A percentile compares a stretch with the other conserved stretches of the same genome.
These are phyloP conservation scores for Kluyveromyces nonfermentans DNA, from an alignment of 805 yeast species.

Conservation along the genomic window DNA sequence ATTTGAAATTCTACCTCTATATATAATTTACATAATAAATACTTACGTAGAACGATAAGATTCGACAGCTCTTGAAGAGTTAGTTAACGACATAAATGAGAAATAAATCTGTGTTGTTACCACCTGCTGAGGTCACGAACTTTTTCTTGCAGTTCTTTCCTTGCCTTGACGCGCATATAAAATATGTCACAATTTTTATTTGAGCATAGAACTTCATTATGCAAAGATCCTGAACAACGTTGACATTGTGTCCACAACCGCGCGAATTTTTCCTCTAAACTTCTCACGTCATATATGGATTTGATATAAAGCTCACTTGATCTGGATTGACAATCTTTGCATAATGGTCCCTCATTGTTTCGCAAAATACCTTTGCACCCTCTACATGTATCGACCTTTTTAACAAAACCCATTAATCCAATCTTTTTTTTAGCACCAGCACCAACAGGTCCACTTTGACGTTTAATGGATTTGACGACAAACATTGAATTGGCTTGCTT, in stretches of 20 bases:
- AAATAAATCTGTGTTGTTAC: constrained; percentile 15
- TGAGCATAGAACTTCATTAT: constrained; percentile 91
- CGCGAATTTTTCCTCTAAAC: constrained; percentile 72
- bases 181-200: constrained; percentile 96
- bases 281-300: constrained; percentile 70
- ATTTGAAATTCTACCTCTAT: constrained; percentile 5
- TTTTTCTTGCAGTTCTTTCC: constrained; percentile 34
- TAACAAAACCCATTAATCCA: constrained; percentile 86
- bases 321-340: constrained; percentile 63
- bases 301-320: constrained; percentile 77
- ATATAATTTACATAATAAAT: no score
- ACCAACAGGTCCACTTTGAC: constrained; percentile 40
- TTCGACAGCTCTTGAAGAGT: no score
- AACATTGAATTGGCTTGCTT: constrained; percentile 68
- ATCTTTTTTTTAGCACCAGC: constrained; percentile 46
- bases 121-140: constrained; percentile 33
- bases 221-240: constrained; percentile 91
- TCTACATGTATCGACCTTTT: constrained; percentile 79
- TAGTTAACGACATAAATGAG: no score
- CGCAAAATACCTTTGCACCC: constrained; percentile 75
- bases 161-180: constrained; percentile 72
- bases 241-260: constrained; percentile 97
- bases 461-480: constrained; percentile 39
- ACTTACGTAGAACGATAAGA: no score
- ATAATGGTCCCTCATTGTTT: constrained; percentile 62